Conservation (phyloP, 2,329 filamentous ascomycete species). For the Claviceps cyperi region DNA sequence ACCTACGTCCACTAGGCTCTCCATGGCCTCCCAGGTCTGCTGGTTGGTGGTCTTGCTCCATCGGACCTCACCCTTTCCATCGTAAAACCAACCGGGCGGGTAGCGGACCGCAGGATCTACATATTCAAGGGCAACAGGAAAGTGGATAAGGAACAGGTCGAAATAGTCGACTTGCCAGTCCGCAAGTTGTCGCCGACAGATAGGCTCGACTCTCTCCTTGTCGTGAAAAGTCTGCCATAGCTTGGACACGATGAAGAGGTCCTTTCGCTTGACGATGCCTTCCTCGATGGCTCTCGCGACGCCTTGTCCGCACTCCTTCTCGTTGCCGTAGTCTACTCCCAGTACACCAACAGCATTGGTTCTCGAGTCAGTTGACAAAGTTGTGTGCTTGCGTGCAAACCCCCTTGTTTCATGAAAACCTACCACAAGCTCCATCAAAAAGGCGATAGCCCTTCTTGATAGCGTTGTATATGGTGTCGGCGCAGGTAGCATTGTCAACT, state of each 20-base stretch:
- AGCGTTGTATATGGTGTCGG: conserved; percentile 66
- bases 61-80: conserved; percentile 45
- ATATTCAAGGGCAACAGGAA: conserved; percentile 75
- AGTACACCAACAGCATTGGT: background rate
- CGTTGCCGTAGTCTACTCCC: conserved; percentile 58
- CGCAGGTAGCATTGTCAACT: conserved; percentile 56
- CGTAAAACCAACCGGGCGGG: conserved; percentile 64
- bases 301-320: conserved; percentile 63
- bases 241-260: conserved; percentile 87
- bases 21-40: conserved; percentile 74
- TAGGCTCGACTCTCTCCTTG: conserved; percentile 58
- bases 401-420: background rate
- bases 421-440: conserved; percentile 39
- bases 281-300: conserved; percentile 68
- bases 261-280: conserved; percentile 66
- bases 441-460: conserved; percentile 49
- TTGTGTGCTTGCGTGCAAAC: background rate
- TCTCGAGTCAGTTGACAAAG: background rate
- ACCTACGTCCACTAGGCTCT: conserved; percentile 53
- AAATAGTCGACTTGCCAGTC: conserved; percentile 84
- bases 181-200: conserved; percentile 60
- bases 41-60: conserved; percentile 57
- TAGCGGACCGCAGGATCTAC: conserved; percentile 68
- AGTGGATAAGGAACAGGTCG: conserved; percentile 81
- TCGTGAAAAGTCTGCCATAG: conserved; percentile 91